Base-by-base conservation (phyloP, 768 basidiomycete species). In the Phaeotremella skinneri region DNA sequence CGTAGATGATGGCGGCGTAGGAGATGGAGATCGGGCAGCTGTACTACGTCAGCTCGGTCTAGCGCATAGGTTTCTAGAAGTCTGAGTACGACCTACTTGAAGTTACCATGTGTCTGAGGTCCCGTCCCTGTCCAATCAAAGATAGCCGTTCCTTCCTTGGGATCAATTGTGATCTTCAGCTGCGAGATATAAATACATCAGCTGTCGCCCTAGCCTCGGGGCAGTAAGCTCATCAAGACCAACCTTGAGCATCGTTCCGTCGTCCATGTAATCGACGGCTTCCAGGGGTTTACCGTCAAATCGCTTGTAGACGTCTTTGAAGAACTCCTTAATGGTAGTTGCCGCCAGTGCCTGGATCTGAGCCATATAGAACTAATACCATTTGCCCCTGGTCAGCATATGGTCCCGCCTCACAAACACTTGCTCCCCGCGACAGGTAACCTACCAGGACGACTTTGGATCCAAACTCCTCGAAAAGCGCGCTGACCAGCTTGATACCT, bases 381-480 rank as follows among this genome's bases (percentile, higher is more conserved):
- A 48, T 14, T 16, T 51, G 29, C 13, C 14, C 23, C 14, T 7
- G 50, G 29, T 42, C 21, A 56, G 53, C n/a, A n/a, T n/a, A n/a
- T n/a, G n/a, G n/a, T n/a, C n/a, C n/a, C n/a, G n/a, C n/a, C n/a
- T n/a, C n/a, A n/a, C n/a, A n/a, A n/a, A n/a, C n/a, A n/a, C n/a
- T n/a, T n/a, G n/a, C n/a, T n/a, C n/a, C n/a, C n/a, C n/a, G n/a
- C n/a, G n/a, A n/a, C n/a, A n/a, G n/a, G n/a, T n/a, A n/a, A n/a
- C n/a, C 62, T 68, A 45, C 29, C 52, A 61, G 31, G 4, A 73
- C 71, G 6, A 61, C 62, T 27, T 67, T 60, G 7, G 62, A 62
- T 9, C 68, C 68, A 52, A 69, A 74, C 52, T 74, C 72, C 11
- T 66, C 45, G 55, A 73, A 68, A 25, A 73, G 62, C 13, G 59